Evolutionary conservation across 345 rosid species (phyloP), one percentile per base, ranked within the genome.

Genomic region (Corchorus capsularis): DNA sequence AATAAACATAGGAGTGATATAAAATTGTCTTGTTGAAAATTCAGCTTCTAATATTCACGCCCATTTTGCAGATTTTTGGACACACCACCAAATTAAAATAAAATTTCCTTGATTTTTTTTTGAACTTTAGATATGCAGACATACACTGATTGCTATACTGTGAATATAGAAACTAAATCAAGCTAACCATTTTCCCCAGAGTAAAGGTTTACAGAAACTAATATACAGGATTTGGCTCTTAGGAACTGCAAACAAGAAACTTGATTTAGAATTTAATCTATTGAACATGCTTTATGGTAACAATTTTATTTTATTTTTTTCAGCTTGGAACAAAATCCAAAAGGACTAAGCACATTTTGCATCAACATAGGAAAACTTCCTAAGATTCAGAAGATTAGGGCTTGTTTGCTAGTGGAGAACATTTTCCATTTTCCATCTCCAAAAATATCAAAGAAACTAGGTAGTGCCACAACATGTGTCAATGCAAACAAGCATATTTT

Each of bases 261-360:
- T 19, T 8, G 53, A n/a, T 43, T 50, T 43, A 64, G 27, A 19
- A 19, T n/a, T 27, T 41, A 9, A 66, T 19, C 70, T 66, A 66
- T 41, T 43, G 32, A 12, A 66, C 35, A 63, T 45, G 53, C 16
- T 66, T 27, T 66, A 65, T 9, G 17, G 17, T 12, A 43, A 10
- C 34, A 65, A 1, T n/a, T 4, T 46, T 50, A 43, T n/a, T n/a
- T 20, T 27, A 19, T 4, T 46, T 50, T 66, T n/a, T n/a, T 20
- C 6, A 11, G 35, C 19, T 43, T n/a, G 17, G 35, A 45, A 45
- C 16, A 45, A n/a, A 66, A 66, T 2, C 8, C 16, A 14, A 43
- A 66, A 45, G 53, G 34, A 45, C 43, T 66, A 65, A 41, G 35
- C 70, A 66, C 53, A 66, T 66, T 39, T 64, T 64, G 49, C 27